Conservation (phyloP, 2,329 filamentous ascomycete species). For the Aspergillus fructus region DNA sequence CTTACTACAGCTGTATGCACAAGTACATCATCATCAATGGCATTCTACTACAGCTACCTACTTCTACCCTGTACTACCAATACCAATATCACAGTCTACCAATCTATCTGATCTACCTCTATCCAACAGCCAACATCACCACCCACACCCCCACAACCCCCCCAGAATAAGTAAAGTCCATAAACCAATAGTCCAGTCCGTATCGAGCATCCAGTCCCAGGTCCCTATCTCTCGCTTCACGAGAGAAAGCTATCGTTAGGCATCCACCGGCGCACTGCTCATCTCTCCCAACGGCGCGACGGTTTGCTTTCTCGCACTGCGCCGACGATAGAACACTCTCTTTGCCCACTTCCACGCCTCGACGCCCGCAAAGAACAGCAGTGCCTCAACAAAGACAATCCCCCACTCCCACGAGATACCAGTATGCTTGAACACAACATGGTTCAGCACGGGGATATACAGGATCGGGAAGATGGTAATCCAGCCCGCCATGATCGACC, state of each 20-base stretch:
- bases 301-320: background rate
- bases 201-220: background rate
- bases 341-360: slow-evolving; percentile 70
- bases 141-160: too few relatives aligned
- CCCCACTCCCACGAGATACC: slow-evolving; percentile 70
- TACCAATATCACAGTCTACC: too few relatives aligned
- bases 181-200: too few relatives aligned
- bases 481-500: slow-evolving; percentile 59
- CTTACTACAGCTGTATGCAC: too few relatives aligned
- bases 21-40: too few relatives aligned
- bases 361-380: slow-evolving; percentile 63
- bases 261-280: background rate
- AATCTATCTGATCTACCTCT: too few relatives aligned
- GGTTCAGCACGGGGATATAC: slow-evolving; percentile 69
- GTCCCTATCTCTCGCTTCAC: background rate
- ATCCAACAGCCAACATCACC: too few relatives aligned
- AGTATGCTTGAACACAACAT: slow-evolving; percentile 64
- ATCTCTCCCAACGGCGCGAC: background rate
- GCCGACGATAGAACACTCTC: slow-evolving; percentile 51
- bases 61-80: too few relatives aligned
- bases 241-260: slow-evolving; percentile 6
- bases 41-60: too few relatives aligned
- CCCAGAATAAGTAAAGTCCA: too few relatives aligned
- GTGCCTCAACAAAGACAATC: slow-evolving; percentile 61
- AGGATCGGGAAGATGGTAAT: slow-evolving; percentile 59